phyloP scores from a whole-genome alignment of 345 rosid species.

The Linum lewisii region DNA sequence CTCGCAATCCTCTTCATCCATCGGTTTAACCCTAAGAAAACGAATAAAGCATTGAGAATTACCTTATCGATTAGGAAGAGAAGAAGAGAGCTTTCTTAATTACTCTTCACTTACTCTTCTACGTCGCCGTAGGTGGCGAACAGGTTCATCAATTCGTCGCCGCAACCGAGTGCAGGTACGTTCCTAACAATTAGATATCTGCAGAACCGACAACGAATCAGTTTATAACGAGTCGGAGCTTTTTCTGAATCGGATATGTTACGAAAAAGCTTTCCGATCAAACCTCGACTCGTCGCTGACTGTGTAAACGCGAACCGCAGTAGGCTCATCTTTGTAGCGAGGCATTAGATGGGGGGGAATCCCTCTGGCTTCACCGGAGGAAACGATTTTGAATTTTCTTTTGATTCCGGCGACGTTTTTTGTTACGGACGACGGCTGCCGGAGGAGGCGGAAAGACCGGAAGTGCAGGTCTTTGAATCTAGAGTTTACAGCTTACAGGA shows the following conservation, averaged over 20 bases:
- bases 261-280: slow-evolving; percentile 12
- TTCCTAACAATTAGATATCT: slow-evolving; percentile 81
- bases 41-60: slow-evolving; percentile 4
- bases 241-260: background rate
- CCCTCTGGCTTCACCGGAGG: slow-evolving; percentile 15
- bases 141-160: slow-evolving; percentile 63
- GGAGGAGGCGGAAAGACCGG: too few species aligned
- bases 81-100: background rate
- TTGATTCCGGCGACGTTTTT: background rate
- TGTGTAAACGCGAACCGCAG: slow-evolving; percentile 73
- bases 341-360: slow-evolving; percentile 30
- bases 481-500: too few species aligned
- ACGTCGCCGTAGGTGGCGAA: slow-evolving; percentile 67
- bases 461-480: too few species aligned
- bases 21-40: slow-evolving; percentile 56
- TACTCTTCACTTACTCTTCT: slow-evolving; percentile 51
- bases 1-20: slow-evolving; percentile 88
- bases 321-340: slow-evolving; percentile 48
- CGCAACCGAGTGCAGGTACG: slow-evolving; percentile 90
- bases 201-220: background rate
- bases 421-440: background rate
- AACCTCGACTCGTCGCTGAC: slow-evolving; percentile 80
- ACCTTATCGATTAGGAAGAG: background rate
- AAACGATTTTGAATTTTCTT: background rate
- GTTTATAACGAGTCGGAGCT: background rate